Conservation (phyloP, 2,329 filamentous ascomycete genomes). For the Xylaria sp. region DNA sequence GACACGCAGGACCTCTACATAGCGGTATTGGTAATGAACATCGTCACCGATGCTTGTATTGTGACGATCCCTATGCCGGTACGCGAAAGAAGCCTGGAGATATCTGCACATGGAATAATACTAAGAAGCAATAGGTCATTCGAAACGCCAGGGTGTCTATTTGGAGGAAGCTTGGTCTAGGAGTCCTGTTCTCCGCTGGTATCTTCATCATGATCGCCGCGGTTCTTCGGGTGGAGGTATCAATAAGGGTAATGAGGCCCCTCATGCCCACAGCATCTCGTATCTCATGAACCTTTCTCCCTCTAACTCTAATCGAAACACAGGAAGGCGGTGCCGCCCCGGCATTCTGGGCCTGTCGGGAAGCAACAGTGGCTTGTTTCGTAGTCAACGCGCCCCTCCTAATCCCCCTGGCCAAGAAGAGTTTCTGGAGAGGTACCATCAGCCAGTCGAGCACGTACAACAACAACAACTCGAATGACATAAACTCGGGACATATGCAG, state of each 20-base stretch:
- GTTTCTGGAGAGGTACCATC: conserved; percentile 27
- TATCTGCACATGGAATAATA: neutral
- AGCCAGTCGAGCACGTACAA: neutral
- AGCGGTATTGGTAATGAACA: conserved; percentile 11
- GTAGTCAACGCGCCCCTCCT: conserved; percentile 43
- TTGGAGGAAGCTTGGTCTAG: conserved; percentile 9
- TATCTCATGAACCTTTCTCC: neutral
- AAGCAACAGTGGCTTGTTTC: conserved; percentile 43
- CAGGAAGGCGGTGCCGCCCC: conserved; percentile 34
- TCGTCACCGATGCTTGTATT: conserved; percentile 14
- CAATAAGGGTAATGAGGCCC: conserved; percentile 11
- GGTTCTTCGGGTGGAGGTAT: conserved; percentile 9
- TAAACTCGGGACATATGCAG: neutral
- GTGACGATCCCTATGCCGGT: conserved; percentile 13
- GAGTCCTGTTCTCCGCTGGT: conserved; percentile 10
- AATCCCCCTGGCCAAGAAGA: conserved; percentile 31
- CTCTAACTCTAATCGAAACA: conserved; percentile 34
- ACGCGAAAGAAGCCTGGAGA: neutral
- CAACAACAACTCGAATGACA: neutral
- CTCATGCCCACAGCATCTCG: neutral
- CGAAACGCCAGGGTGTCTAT: conserved; percentile 2
- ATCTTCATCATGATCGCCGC: conserved; percentile 14
- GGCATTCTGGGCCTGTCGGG: conserved; percentile 44
- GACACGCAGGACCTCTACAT: conserved; percentile 12
- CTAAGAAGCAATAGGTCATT: neutral